Evolutionary conservation across 768 basidiomycete genomes (phyloP), one percentile per base, ranked within the genome.

Genomic region (Suillus alpinus): DNA sequence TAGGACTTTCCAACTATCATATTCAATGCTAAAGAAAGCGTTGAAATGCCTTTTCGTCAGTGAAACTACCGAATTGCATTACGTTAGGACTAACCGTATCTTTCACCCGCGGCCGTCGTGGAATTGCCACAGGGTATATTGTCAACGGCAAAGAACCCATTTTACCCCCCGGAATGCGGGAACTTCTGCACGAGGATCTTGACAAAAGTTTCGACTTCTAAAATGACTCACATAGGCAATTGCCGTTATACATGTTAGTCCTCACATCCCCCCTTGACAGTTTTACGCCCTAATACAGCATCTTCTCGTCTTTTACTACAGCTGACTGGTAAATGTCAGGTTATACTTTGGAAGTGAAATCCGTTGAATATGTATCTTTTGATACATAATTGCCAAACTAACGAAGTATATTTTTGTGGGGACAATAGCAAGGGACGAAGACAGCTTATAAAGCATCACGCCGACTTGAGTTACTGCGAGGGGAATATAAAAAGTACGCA

Each of bases 31-130:
- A 87, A 86, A 66, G 97, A 99, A 73, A 91, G 90, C 47, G 94
- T 98, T 6, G 94, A 98, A 76, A 99, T 99, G 97, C 97, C 97
- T 0, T 99, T 99, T 80, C 79, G 94, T 92, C 66, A 70, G 91
- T 83, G 23, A 36, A 1, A 56, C 51, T 10, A 5, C 34, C 10
- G 14, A 56, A 56, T 32, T 31, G n/a, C 37, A 18, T 26, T 55
- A 55, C 23, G 26, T 55, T 16, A 55, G 37, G 37, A 26, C 53
- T 55, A 55, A 55, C 10, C 37, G 16, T 9, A 26, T 55, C 37
- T 32, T 58, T 18, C 16, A 18, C 31, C 57, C 57, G 41, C 6
- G n/a, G 29, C 50, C 8, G 32, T 58, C 57, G n/a, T 41, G 51
- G 60, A 36, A 39, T 40, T 13, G 16, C 4, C 4, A 23, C 57